Base-by-base conservation (phyloP, 495 filamentous ascomycete species). In the Aspergillus leporis region DNA sequence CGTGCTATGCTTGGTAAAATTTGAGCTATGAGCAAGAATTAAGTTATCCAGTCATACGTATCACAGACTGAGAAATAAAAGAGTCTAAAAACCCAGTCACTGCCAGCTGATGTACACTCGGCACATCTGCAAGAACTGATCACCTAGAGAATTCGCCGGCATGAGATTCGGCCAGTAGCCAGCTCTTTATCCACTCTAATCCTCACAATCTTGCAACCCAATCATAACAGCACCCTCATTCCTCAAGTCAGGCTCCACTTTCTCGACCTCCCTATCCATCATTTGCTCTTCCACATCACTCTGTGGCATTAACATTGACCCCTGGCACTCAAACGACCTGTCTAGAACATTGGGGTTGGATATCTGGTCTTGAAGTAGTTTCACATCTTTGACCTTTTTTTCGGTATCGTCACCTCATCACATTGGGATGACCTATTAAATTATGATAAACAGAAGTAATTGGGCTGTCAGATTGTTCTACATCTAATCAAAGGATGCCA, bases 231-330 rank as follows among this genome's bases (percentile, higher is more conserved):
- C 71, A 1, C 71, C 71, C 22, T 62, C 63, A 21, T 72, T 55
- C 31, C 32, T 60, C 58, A 74, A 56, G 0, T 61, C 47, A 9
- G 65, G 59, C 34, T 68, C 71, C 0, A 70, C 67, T 51, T 74
- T 72, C 46, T 70, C 60, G 51, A 72, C 52, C 64, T 74, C 71
- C 1, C 66, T 69, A 22, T 74, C 71, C 67, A 74, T 65, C 46
- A 62, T 19, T 34, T 65, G 66, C 56, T 74, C 71, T 52, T 74
- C 71, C n/a, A 55, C 64, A 58, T 72, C 66, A 55, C 69, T 70
- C 62, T 62, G 72, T 21, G 54, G 63, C 5, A 69, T 74, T 25
- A 74, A 66, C 36, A 65, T 55, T 28, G 72, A 74, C 50, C 69
- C 71, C n/a, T n/a, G n/a, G n/a, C n/a, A n/a, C n/a, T n/a, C n/a